These are phyloP conservation scores for Fraxinus baroniana DNA, from an alignment of 305 asterid genomes.

Conservation along the genomic window DNA sequence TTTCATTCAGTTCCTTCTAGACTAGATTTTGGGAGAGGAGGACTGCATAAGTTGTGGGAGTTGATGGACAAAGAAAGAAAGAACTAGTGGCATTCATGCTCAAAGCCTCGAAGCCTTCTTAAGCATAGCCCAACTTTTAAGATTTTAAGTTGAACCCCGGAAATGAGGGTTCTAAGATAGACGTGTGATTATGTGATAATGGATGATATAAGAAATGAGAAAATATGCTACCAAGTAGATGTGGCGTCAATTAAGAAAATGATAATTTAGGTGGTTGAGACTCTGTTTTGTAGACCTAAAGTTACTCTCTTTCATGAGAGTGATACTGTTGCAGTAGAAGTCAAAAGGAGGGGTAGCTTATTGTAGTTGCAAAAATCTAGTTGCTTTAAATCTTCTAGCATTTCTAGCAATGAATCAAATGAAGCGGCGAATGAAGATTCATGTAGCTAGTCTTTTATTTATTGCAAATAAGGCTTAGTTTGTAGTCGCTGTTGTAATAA, in stretches of 20 bases:
- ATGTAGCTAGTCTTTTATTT: not conserved
- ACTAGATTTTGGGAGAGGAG: not conserved
- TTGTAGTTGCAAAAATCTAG: not conserved
- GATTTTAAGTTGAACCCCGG: not conserved
- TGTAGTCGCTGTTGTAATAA: not conserved
- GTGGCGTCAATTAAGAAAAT: not conserved
- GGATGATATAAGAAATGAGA: not conserved
- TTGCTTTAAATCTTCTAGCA: not conserved
- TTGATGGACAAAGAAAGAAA: not conserved
- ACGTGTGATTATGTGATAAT: not conserved
- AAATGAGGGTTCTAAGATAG: not conserved
- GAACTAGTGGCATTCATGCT: not conserved
- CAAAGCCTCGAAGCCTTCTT: not conserved
- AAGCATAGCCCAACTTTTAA: not conserved
- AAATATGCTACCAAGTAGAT: not conserved
- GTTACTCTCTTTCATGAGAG: not conserved
- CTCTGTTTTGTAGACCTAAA: not conserved
- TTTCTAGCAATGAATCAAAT: not conserved
- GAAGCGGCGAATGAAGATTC: not conserved
- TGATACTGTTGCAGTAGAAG: not conserved
- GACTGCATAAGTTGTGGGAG: not conserved
- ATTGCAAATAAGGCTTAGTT: not conserved
- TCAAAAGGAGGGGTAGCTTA: not conserved
- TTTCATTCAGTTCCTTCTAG: constrained; percentile 7
- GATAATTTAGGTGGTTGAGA: not conserved